These are phyloP conservation scores for Euclidium syriacum DNA, from an alignment of 345 rosid species.

Conservation along the genomic window DNA sequence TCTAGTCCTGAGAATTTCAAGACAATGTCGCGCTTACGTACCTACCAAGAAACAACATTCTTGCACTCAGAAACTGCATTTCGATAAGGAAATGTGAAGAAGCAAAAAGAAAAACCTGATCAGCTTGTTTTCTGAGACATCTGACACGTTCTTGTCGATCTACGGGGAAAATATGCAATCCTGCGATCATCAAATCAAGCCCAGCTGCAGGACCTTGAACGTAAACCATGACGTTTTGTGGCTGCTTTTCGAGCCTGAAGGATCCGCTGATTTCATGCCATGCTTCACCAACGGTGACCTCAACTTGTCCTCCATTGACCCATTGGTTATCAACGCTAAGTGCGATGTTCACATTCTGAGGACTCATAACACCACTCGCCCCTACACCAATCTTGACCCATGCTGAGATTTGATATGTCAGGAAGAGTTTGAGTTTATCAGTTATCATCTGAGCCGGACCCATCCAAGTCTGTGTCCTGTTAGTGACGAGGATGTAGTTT, in stretches of 20 bases:
- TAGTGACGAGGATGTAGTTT: slow-evolving; percentile 58
- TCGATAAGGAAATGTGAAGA: neutral
- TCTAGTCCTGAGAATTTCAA: slow-evolving; percentile 52
- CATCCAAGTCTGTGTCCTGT: slow-evolving; percentile 86
- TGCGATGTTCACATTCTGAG: slow-evolving; percentile 75
- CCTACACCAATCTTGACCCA: slow-evolving; percentile 74
- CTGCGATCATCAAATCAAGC: slow-evolving; percentile 68
- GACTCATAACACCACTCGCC: slow-evolving; percentile 30
- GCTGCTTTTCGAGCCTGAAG: slow-evolving; percentile 82
- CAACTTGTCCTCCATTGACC: slow-evolving; percentile 92
- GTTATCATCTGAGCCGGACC: slow-evolving; percentile 95
- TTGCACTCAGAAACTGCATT: neutral
- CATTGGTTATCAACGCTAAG: slow-evolving; percentile 74
- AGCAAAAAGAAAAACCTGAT: slow-evolving; percentile 53
- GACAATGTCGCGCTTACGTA: slow-evolving; percentile 72
- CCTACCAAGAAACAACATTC: slow-evolving; percentile 39
- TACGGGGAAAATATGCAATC: slow-evolving; percentile 67
- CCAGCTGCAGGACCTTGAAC: slow-evolving; percentile 80
- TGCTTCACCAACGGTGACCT: slow-evolving; percentile 42
- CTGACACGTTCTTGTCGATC: slow-evolving; percentile 59
- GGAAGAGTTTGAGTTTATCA: slow-evolving; percentile 55
- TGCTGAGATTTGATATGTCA: slow-evolving; percentile 86
- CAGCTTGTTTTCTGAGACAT: slow-evolving; percentile 53
- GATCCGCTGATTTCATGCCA: slow-evolving; percentile 89
- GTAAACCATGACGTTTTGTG: slow-evolving; percentile 71